Percentiles rank a stretch among this genome's conserved stretches.
These are phyloP conservation scores for Saccharomycopsis babjevae DNA, from an alignment of 805 yeast species.

Conservation along the genomic window DNA sequence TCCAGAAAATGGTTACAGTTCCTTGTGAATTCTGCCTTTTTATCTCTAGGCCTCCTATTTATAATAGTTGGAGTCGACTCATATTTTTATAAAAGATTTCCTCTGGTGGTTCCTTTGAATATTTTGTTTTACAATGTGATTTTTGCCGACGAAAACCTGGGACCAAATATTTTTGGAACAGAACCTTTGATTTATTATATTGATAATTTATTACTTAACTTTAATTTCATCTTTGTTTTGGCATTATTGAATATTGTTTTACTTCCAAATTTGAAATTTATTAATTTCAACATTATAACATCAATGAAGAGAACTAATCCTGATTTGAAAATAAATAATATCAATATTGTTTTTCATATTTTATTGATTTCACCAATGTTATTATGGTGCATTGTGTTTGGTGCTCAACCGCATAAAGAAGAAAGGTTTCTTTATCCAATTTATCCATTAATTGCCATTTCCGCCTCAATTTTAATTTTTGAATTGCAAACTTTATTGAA, in stretches of 20 bases:
- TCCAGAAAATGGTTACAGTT: constrained; percentile 17
- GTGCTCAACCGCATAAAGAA: constrained; percentile 80
- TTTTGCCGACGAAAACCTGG: constrained; percentile 50
- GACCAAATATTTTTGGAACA: constrained; percentile 85
- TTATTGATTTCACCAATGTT: constrained; percentile 39
- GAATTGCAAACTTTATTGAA: constrained; percentile 4
- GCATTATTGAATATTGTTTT: constrained; percentile 32
- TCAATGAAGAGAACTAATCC: constrained; percentile 4
- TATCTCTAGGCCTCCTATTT: constrained; percentile 21
- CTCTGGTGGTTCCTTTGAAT: constrained; percentile 62
- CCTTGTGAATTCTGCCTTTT: constrained; percentile 21
- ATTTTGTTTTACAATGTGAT: constrained; percentile 77
- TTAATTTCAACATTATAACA: constrained; percentile 15
- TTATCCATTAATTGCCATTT: constrained; percentile 56
- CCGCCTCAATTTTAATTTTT: constrained; percentile 38
- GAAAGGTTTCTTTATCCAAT: constrained; percentile 85
- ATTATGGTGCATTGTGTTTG: constrained; percentile 61
- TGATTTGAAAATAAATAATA: constrained; percentile 1
- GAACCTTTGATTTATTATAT: constrained; percentile 72
- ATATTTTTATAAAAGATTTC: constrained; percentile 45
- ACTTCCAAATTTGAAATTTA: constrained; percentile 24
- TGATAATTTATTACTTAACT: constrained; percentile 61
- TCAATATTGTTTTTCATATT: constrained; percentile 8
- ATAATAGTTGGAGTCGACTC: constrained; percentile 42
- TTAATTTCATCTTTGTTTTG: constrained; percentile 44